Percentiles rank a stretch among this genome's conserved stretches.
phyloP scores from a whole-genome alignment of 176 grass and related monocot species.

The Urochloa ruziziensis region DNA sequence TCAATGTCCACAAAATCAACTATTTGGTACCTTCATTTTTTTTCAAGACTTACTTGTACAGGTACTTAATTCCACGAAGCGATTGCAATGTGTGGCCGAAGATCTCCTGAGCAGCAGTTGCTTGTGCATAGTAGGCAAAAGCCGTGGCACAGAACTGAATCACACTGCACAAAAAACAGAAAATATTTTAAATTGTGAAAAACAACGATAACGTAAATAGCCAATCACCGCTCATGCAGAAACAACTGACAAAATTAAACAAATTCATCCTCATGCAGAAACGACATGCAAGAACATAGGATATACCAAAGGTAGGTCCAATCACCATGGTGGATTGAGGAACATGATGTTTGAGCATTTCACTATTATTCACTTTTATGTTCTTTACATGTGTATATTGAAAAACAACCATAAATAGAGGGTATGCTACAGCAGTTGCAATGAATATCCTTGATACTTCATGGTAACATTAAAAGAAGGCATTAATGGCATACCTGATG shows the following conservation, averaged over 20 bases:
- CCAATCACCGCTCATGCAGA: not conserved
- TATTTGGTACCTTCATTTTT: not conserved
- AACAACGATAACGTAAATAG: not conserved
- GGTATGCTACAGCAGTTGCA: not conserved
- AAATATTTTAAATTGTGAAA: not conserved
- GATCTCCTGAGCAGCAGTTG: constrained; percentile 98
- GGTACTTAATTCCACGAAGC: constrained; percentile 95
- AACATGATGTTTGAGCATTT: not conserved
- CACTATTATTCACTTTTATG: not conserved
- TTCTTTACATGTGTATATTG: not conserved
- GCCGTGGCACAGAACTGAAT: constrained; percentile 98
- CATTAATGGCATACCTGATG: constrained; percentile 60
- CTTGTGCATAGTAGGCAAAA: constrained; percentile 97
- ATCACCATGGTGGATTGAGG: not conserved
- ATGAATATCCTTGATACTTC: not conserved
- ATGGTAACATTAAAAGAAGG: constrained; percentile 12
- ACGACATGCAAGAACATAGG: not conserved
- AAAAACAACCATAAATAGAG: not conserved
- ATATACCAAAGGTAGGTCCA: not conserved
- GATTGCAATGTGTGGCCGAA: constrained; percentile 94
- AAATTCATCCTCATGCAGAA: not conserved
- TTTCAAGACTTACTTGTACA: constrained; percentile 82
- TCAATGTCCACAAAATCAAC: not conserved
- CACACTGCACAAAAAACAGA: constrained; percentile 58
- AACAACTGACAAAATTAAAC: not conserved